phyloP scores from a whole-genome alignment of 2,329 filamentous ascomycete genomes.

The Nigrospora osmanthi region DNA sequence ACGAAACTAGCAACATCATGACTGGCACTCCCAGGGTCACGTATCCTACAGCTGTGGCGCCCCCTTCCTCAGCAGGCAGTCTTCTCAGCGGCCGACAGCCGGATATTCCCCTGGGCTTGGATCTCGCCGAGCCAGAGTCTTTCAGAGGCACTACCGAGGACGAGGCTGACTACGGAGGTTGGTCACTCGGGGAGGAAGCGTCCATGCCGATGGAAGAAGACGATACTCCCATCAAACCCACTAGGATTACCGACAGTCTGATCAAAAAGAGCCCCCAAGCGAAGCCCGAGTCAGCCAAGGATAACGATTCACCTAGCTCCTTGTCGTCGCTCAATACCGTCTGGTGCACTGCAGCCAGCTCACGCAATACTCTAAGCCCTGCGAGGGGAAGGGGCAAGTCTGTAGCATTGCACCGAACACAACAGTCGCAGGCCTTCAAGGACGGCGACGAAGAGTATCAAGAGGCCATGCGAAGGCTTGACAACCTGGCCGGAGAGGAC shows the following conservation, averaged over 20 bases:
- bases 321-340: slow-evolving; percentile 22
- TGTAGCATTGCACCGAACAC: slow-evolving; percentile 1
- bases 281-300: background rate
- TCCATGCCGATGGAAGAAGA: background rate
- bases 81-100: slow-evolving; percentile 41
- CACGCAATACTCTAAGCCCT: slow-evolving; percentile 26
- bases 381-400: background rate
- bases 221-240: too few species aligned
- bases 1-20: slow-evolving; percentile 2
- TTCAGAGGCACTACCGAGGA: slow-evolving; percentile 7
- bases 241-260: background rate
- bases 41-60: slow-evolving; percentile 21
- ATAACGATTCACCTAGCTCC: background rate
- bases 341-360: slow-evolving; percentile 30
- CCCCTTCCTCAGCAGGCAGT: slow-evolving; percentile 31
- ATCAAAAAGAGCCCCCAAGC: background rate
- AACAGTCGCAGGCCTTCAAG: slow-evolving; percentile 13
- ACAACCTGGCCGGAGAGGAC: slow-evolving; percentile 18
- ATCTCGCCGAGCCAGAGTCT: slow-evolving; percentile 16
- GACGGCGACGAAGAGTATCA: slow-evolving; percentile 30
- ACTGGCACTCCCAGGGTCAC: slow-evolving; percentile 8
- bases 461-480: slow-evolving; percentile 34
- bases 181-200: too few species aligned
- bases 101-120: slow-evolving; percentile 31
- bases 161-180: slow-evolving; percentile 4